Evolutionary conservation across 805 yeast genomes (phyloP).

Genomic region (Wickerhamiella vanderwaltii): DNA sequence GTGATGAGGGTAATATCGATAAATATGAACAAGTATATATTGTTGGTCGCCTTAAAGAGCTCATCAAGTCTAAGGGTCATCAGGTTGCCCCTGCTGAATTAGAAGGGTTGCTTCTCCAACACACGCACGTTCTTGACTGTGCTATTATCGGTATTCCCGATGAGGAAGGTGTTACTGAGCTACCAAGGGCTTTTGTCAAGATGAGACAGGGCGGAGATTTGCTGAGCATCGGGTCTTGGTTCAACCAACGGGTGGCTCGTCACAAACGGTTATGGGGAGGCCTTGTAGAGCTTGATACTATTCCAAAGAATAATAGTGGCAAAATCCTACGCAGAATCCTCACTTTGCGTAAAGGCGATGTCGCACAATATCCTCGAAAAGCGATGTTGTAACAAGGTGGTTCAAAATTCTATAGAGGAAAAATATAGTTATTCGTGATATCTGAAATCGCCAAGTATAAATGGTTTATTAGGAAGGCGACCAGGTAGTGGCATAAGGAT

Average conservation of each 20-base stretch:
- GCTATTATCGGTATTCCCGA: conserved; percentile 68
- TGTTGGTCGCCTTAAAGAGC: conserved; percentile 51
- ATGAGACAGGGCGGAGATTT: conserved; percentile 14
- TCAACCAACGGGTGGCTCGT: conserved; percentile 25
- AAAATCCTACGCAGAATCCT: conserved; percentile 85
- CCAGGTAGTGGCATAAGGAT: conserved; percentile 84
- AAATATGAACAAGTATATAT: conserved; percentile 32
- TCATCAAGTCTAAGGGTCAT: conserved; percentile 59
- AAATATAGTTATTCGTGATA: conserved; percentile 53
- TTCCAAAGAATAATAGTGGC: conserved; percentile 90
- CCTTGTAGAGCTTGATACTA: conserved; percentile 58
- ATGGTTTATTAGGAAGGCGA: conserved; percentile 58
- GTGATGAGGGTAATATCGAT: conserved; percentile 38
- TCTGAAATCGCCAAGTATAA: conserved; percentile 65
- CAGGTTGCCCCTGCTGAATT: conserved; percentile 89
- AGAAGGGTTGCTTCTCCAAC: conserved; percentile 68
- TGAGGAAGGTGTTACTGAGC: conserved; percentile 67
- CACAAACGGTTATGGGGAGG: conserved; percentile 30
- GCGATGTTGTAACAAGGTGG: too few species aligned
- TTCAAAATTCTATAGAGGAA: too few species aligned
- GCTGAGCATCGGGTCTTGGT: conserved; percentile 23
- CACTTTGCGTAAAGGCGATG: too few species aligned
- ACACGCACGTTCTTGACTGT: conserved; percentile 63
- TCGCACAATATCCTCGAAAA: too few species aligned
- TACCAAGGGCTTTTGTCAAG: conserved; percentile 28